These are phyloP conservation scores for Endocalyx cinctus DNA, from an alignment of 2,329 filamentous ascomycete species.

Conservation along the genomic window DNA sequence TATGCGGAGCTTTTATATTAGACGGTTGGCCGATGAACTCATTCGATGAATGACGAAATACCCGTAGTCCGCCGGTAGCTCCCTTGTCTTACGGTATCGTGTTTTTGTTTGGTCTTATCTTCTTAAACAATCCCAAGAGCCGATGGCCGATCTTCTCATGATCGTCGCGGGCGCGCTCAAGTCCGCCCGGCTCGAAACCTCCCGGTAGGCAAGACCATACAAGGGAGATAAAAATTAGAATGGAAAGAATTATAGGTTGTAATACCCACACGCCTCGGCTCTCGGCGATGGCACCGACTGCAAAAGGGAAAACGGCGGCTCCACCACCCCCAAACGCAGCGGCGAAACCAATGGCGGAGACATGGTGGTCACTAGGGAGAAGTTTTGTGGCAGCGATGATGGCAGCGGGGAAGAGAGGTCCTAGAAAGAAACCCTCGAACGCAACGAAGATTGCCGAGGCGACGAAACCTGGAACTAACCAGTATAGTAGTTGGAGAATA, in stretches of 20 bases:
- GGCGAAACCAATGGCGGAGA: slow-evolving; percentile 76
- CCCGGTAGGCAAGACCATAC: slow-evolving; percentile 43
- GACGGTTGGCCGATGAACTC: slow-evolving; percentile 67
- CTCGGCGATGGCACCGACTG: slow-evolving; percentile 63
- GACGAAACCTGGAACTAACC: slow-evolving; percentile 74
- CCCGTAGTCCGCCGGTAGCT: no score
- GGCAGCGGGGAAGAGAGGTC: slow-evolving; percentile 72
- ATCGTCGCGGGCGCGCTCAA: slow-evolving; percentile 35
- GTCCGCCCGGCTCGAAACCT: slow-evolving; percentile 32
- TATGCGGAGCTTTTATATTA: slow-evolving; percentile 70
- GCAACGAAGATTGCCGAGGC: slow-evolving; percentile 68
- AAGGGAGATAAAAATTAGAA: slow-evolving; percentile 39
- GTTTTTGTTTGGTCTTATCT: background rate
- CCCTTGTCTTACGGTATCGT: no score
- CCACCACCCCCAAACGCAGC: slow-evolving; percentile 73
- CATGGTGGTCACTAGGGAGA: slow-evolving; percentile 67
- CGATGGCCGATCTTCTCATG: slow-evolving; percentile 30
- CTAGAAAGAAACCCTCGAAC: slow-evolving; percentile 73
- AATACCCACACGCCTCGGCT: slow-evolving; percentile 51
- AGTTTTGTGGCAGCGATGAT: slow-evolving; percentile 71
- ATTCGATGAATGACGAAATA: no score
- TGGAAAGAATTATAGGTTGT: slow-evolving; percentile 50
- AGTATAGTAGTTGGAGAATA: slow-evolving; percentile 67
- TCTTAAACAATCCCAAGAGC: background rate
- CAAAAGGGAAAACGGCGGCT: slow-evolving; percentile 62